Percentiles rank a stretch among this genome's conserved stretches.
These are phyloP conservation scores for Blastomyces parvus DNA, from an alignment of 2,329 filamentous ascomycete genomes.

Conservation along the genomic window DNA sequence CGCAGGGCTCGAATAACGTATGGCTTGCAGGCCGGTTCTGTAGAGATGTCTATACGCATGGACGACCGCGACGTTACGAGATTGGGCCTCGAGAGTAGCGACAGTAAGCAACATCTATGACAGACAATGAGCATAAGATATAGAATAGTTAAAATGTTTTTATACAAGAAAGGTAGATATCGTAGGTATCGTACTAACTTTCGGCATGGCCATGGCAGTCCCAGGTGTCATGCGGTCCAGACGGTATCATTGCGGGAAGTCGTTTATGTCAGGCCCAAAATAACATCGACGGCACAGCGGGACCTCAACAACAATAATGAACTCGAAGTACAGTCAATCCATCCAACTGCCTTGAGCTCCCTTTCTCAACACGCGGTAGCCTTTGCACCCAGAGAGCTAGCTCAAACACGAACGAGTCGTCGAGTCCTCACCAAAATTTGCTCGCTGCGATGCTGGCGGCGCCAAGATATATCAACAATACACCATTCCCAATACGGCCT, in stretches of 20 bases:
- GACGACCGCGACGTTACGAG: constrained; percentile 29
- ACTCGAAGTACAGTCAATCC: not conserved
- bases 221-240: not conserved
- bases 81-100: constrained; percentile 12
- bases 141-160: not conserved
- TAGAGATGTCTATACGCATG: constrained; percentile 51
- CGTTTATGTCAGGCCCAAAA: not conserved
- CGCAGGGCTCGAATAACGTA: constrained; percentile 49
- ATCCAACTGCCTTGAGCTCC: not conserved
- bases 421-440: too few relatives aligned
- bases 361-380: not conserved
- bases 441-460: too few relatives aligned
- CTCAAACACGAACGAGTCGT: too few relatives aligned
- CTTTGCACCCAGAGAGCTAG: too few relatives aligned
- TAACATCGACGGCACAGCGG: not conserved
- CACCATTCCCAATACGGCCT: too few relatives aligned
- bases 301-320: too few relatives aligned
- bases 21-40: constrained; percentile 43
- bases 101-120: constrained; percentile 14
- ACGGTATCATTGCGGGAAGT: not conserved
- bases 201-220: not conserved
- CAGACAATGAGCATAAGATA: not conserved
- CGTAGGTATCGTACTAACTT: not conserved
- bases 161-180: not conserved
- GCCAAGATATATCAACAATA: too few relatives aligned